Evolutionary conservation across 192 early-diverging fungal species (phyloP), one percentile per base, ranked within the genome.

Genomic region (Mortierella hygrophila): DNA sequence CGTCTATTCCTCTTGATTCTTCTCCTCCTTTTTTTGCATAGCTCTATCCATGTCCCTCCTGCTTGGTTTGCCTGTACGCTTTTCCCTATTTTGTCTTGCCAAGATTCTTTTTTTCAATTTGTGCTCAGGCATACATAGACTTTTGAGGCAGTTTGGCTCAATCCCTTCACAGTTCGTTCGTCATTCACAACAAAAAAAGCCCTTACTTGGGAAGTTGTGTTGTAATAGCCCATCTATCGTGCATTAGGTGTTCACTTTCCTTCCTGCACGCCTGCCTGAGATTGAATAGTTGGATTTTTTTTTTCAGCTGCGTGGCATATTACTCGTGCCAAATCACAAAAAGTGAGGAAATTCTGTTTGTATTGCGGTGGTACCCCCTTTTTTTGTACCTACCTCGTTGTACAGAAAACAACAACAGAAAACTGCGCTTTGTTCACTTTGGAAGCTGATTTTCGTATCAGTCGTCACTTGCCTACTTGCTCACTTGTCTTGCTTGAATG

Each of bases 381-480:
- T n/a, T 63, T 13, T 9, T n/a, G 55, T 57, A 57, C n/a, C 23
- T 63, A 11, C 26, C 26, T 63, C 26, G 60, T 63, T 63, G 60
- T 63, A 63, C 60, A 63, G 29, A 29, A 38, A 40, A 70, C 4
- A n/a, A n/a, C 6, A 70, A 38, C 1, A 15, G 70, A 18, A 71
- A 71, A 41, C 70, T 71, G 70, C 41, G 41, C 38, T 71, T 71
- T 38, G 70, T 71, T 71, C 70, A 71, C 41, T 41, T 71, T 71
- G 18, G 20, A 10, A 6, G 16, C 20, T 35, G 42, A 9, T 15
- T 41, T 41, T 60, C 54, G 23, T 55, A 23, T 9, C 23, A 26
- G 26, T 60, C 57, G 57, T 60, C 57, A 60, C 57, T 60, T 23
- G 57, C 2, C 57, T 40, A 40, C 57, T 23, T 60, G 57, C 2